Evolutionary conservation across 2,329 filamentous ascomycete genomes (phyloP).

Genomic region (Alternaria gaisen): DNA sequence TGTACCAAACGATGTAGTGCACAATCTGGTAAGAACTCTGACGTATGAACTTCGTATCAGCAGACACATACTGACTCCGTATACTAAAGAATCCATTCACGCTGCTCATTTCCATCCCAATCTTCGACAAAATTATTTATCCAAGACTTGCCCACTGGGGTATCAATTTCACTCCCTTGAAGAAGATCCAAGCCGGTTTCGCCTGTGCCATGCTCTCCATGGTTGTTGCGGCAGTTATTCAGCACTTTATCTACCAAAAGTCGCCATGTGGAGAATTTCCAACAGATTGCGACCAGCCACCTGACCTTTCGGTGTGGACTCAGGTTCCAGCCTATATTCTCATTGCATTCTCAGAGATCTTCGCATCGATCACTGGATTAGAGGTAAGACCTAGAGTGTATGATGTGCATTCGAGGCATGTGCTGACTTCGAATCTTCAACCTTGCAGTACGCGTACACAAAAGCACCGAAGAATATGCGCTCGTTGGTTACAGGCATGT

Average conservation of each 20-base stretch:
- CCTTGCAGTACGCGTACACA: conserved; percentile 71
- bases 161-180: conserved; percentile 75
- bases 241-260: conserved; percentile 64
- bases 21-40: conserved; percentile 64
- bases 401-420: neutral
- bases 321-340: conserved; percentile 62
- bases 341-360: conserved; percentile 67
- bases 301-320: conserved; percentile 61
- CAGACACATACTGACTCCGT: neutral
- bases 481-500: conserved; percentile 42
- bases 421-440: neutral
- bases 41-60: neutral
- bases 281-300: conserved; percentile 46
- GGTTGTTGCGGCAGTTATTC: conserved; percentile 63
- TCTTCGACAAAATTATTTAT: conserved; percentile 70
- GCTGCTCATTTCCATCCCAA: conserved; percentile 76
- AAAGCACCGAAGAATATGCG: conserved; percentile 73
- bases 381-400: neutral
- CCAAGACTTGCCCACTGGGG: conserved; percentile 69
- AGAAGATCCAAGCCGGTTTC: conserved; percentile 76
- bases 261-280: conserved; percentile 53
- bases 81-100: conserved; percentile 69
- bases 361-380: conserved; percentile 71
- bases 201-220: conserved; percentile 70
- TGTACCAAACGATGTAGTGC: conserved; percentile 78